Evolutionary conservation across 2,329 filamentous ascomycete species (phyloP).

Genomic region (Penicillium sp.): DNA sequence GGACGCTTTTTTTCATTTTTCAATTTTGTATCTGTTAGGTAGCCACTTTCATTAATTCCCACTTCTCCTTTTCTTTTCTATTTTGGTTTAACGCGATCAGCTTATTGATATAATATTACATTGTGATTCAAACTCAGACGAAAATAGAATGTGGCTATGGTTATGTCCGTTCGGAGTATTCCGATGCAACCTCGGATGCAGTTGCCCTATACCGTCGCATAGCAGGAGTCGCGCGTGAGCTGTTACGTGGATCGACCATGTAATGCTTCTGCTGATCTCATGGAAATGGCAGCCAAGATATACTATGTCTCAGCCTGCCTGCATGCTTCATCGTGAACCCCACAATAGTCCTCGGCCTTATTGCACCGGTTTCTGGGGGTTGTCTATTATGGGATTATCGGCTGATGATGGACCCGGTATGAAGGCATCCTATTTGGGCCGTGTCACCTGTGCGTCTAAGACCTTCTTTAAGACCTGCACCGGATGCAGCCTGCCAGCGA

Average conservation of each 20-base stretch:
- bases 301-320: slow-evolving; percentile 18
- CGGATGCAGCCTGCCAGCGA: not conserved
- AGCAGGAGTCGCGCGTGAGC: not conserved
- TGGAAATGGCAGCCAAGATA: slow-evolving; percentile 6
- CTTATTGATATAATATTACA: not conserved
- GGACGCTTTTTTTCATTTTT: slow-evolving; percentile 27
- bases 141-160: not conserved
- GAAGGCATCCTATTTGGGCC: not conserved
- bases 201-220: slow-evolving; percentile 6
- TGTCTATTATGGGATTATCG: not conserved
- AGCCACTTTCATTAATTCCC: not conserved
- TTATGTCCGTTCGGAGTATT: not conserved
- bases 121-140: not conserved
- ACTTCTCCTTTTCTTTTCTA: not conserved
- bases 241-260: slow-evolving; percentile 3
- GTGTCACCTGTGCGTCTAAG: slow-evolving; percentile 15
- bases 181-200: slow-evolving; percentile 16
- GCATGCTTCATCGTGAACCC: slow-evolving; percentile 2
- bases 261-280: not conserved
- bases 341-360: slow-evolving; percentile 6
- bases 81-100: not conserved
- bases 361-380: not conserved
- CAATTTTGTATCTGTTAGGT: not conserved
- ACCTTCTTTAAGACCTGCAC: slow-evolving; percentile 21
- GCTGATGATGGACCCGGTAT: not conserved